Evolutionary conservation across 129 eudicot species (phyloP).

Genomic region (Centaurea solstitialis): DNA sequence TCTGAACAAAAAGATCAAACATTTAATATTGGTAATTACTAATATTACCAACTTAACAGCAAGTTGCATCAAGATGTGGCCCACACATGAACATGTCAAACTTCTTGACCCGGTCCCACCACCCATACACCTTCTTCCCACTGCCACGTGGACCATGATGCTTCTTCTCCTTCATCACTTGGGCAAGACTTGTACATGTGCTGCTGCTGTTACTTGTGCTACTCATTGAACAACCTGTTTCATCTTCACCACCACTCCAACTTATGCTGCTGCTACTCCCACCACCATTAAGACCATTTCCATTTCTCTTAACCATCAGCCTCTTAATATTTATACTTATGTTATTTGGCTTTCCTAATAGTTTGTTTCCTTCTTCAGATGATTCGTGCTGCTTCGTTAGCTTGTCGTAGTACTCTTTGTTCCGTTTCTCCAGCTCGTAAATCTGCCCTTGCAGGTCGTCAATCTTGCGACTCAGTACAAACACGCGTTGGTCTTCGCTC

Average conservation of each 20-base stretch:
- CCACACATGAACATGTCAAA: slow-evolving; percentile 70
- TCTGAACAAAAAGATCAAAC: background rate
- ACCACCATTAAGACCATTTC: slow-evolving; percentile 9
- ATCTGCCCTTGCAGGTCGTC: slow-evolving; percentile 80
- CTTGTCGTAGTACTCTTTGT: slow-evolving; percentile 68
- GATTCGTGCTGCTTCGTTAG: slow-evolving; percentile 42
- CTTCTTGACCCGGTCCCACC: slow-evolving; percentile 72
- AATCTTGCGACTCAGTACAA: slow-evolving; percentile 56
- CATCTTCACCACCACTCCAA: slow-evolving; percentile 43
- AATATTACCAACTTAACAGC: slow-evolving; percentile 6
- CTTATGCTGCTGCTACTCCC: slow-evolving; percentile 47
- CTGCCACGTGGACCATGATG: slow-evolving; percentile 15
- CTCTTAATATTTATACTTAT: slow-evolving; percentile 26
- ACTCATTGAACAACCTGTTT: slow-evolving; percentile 32
- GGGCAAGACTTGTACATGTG: slow-evolving; percentile 40
- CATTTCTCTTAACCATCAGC: slow-evolving; percentile 18
- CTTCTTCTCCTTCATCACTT: slow-evolving; percentile 38
- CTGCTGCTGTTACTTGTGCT: slow-evolving; percentile 40
- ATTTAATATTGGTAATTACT: background rate
- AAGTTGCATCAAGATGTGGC: slow-evolving; percentile 45
- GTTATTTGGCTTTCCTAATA: slow-evolving; percentile 13
- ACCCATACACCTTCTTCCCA: slow-evolving; percentile 43
- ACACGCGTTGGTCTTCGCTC: slow-evolving; percentile 74
- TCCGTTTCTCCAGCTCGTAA: slow-evolving; percentile 60
- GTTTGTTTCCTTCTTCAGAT: slow-evolving; percentile 6